phyloP scores from a whole-genome alignment of 371 early-diverging fungal genomes.

The Basidiobolus meristosporus region DNA sequence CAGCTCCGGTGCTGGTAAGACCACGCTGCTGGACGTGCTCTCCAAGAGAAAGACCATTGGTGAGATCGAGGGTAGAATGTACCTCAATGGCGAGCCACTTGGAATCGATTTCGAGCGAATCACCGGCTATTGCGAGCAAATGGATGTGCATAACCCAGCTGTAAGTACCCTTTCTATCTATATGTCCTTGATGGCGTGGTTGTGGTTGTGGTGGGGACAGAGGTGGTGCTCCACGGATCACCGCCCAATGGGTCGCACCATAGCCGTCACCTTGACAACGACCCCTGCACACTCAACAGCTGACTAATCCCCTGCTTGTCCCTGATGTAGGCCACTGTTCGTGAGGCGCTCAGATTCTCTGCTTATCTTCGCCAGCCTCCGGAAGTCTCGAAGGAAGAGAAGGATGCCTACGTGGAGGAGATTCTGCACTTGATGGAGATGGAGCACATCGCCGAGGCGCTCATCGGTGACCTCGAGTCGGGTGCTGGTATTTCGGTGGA shows the following conservation, averaged over 20 bases:
- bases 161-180: too few relatives aligned
- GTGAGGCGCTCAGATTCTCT: slow-evolving; percentile 41
- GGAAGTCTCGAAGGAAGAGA: slow-evolving; percentile 32
- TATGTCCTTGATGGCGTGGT: too few relatives aligned
- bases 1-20: slow-evolving; percentile 74
- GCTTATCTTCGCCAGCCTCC: slow-evolving; percentile 46
- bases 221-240: too few relatives aligned
- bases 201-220: too few relatives aligned
- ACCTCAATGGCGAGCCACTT: slow-evolving; percentile 19
- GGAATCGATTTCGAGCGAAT: slow-evolving; percentile 39
- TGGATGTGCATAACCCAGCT: slow-evolving; percentile 49
- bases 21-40: slow-evolving; percentile 64
- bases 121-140: slow-evolving; percentile 72
- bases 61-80: slow-evolving; percentile 38
- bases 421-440: slow-evolving; percentile 43
- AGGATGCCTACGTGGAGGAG: slow-evolving; percentile 43
- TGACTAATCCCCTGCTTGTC: too few relatives aligned
- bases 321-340: slow-evolving; percentile 38
- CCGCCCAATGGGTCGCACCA: too few relatives aligned
- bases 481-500: slow-evolving; percentile 25
- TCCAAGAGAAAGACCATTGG: slow-evolving; percentile 61
- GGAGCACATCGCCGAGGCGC: slow-evolving; percentile 33
- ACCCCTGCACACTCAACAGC: too few relatives aligned
- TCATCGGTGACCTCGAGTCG: slow-evolving; percentile 24
- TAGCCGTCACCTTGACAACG: too few relatives aligned